A percentile compares a stretch with the other conserved stretches of the same genome.
These are phyloP conservation scores for Nannochloris sp. DNA, from an alignment of 139 green algal species.

Conservation along the genomic window DNA sequence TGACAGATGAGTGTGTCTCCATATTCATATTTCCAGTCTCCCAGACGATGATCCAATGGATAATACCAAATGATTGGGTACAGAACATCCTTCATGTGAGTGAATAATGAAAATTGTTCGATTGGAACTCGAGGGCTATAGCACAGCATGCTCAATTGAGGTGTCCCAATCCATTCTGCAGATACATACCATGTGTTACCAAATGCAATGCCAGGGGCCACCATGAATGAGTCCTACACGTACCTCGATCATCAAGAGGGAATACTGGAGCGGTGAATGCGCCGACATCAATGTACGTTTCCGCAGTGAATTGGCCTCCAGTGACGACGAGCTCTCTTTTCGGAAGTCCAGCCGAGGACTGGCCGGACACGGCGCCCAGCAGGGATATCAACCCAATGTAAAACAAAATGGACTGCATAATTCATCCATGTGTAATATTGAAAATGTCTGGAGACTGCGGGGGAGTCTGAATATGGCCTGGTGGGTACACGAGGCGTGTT, in stretches of 20 bases:
- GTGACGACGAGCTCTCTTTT: background rate
- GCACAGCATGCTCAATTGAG: slow-evolving; percentile 14
- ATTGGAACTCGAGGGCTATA: background rate
- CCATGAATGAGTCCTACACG: background rate
- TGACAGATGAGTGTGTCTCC: slow-evolving; percentile 16
- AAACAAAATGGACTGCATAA: no score
- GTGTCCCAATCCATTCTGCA: slow-evolving; percentile 3
- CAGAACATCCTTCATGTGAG: slow-evolving; percentile 6
- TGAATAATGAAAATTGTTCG: slow-evolving; percentile 4
- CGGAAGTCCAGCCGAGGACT: background rate
- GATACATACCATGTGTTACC: background rate
- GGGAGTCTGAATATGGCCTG: background rate
- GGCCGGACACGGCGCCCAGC: background rate
- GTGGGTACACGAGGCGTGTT: background rate
- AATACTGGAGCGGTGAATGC: background rate
- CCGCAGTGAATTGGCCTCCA: background rate
- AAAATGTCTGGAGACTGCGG: no score
- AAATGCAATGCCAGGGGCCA: no score
- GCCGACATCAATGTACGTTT: slow-evolving; percentile 2
- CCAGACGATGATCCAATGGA: slow-evolving; percentile 9
- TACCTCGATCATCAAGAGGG: background rate
- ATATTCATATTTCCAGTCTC: slow-evolving; percentile 8
- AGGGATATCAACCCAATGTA: background rate
- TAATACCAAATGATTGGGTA: slow-evolving; percentile 10
- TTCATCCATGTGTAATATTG: no score